Conservation (phyloP, 2,329 filamentous ascomycete genomes). For the Aspergillus arachidicola region DNA sequence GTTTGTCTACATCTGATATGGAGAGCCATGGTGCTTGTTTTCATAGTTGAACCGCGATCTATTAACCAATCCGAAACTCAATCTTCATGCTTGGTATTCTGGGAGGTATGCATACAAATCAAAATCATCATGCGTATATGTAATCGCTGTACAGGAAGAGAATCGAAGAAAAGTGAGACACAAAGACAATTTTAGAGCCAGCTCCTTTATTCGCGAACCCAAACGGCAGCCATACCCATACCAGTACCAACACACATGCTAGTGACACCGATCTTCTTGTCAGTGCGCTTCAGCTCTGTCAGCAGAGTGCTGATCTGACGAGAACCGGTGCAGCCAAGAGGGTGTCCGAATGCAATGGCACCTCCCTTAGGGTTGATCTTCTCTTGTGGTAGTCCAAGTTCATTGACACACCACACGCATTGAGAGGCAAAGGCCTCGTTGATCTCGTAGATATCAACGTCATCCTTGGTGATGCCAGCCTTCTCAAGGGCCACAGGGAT, state of each 20-base stretch:
- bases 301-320: constrained; percentile 90
- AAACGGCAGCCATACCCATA: constrained; percentile 97
- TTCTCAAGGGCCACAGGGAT: constrained; percentile 91
- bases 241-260: constrained; percentile 97
- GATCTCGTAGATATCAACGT: constrained; percentile 98
- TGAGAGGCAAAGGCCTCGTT: constrained; percentile 98
- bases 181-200: constrained; percentile 20
- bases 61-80: constrained; percentile 1
- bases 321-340: constrained; percentile 89
- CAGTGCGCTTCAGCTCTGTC: constrained; percentile 83
- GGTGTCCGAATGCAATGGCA: constrained; percentile 94
- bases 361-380: constrained; percentile 98
- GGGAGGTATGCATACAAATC: constrained; percentile 14
- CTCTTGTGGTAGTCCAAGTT: constrained; percentile 76
- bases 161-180: constrained; percentile 17
- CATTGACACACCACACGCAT: constrained; percentile 89
- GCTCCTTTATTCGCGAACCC: constrained; percentile 79
- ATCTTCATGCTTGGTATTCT: constrained; percentile 11
- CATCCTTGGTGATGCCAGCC: constrained; percentile 81
- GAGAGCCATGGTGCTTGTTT: not conserved
- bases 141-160: constrained; percentile 19
- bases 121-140: constrained; percentile 17
- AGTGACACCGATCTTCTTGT: constrained; percentile 84
- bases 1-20: not conserved
- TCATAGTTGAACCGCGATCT: not conserved